Evolutionary conservation across 1,284 basidiomycete genomes (phyloP).

Genomic region (Heterobasidion occidentale): DNA sequence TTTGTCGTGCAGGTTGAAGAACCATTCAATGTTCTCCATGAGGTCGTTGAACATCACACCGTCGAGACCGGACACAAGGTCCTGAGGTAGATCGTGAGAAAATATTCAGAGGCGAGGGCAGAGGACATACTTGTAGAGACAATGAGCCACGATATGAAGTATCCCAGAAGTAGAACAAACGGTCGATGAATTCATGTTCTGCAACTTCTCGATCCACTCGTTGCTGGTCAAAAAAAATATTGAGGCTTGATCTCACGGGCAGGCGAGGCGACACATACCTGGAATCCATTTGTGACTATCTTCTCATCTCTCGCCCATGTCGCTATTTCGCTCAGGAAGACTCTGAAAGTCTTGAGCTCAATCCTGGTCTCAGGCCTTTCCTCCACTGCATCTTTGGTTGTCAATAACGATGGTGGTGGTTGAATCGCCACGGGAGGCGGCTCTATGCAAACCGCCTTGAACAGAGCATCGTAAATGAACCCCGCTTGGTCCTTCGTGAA

Average conservation of each 20-base stretch:
- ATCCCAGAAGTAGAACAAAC: conserved; percentile 92
- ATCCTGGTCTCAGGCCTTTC: conserved; percentile 89
- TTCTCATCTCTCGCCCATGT: conserved; percentile 97
- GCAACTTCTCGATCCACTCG: conserved; percentile 73
- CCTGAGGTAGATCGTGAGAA: conserved; percentile 36
- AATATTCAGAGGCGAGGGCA: conserved; percentile 1
- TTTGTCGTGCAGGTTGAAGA: conserved; percentile 95
- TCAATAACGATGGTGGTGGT: conserved; percentile 40
- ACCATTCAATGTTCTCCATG: conserved; percentile 99
- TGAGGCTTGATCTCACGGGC: conserved; percentile 4
- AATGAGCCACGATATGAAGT: conserved; percentile 70
- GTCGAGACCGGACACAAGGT: conserved; percentile 85
- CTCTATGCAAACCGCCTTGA: conserved; percentile 78
- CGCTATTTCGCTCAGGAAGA: conserved; percentile 88
- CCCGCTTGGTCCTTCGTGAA: conserved; percentile 91
- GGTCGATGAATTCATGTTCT: conserved; percentile 77
- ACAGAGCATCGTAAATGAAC: conserved; percentile 85
- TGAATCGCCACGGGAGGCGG: conserved; percentile 50
- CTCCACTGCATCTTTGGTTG: conserved; percentile 47
- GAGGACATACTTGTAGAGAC: conserved; percentile 51
- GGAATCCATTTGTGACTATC: conserved; percentile 87
- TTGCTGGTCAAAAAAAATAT: conserved; percentile 38
- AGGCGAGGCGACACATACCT: conserved; percentile 38
- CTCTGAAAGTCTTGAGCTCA: conserved; percentile 79
- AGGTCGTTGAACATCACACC: conserved; percentile 93